Conservation (phyloP, 106 monocot genomes). For the Hemerocallis citrina region DNA sequence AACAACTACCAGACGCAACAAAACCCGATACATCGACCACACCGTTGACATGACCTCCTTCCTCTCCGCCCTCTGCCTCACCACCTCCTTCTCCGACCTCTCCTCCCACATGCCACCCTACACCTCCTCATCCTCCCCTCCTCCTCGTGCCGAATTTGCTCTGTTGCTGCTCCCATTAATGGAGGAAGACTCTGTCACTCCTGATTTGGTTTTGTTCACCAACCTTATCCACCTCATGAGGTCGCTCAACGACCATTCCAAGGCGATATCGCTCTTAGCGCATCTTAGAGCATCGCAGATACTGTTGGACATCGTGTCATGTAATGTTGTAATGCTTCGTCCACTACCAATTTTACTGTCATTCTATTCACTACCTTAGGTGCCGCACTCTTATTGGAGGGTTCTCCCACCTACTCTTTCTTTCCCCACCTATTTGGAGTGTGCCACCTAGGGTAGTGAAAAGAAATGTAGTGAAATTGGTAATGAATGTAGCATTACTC, state of each 20-base stretch:
- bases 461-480: too few relatives aligned
- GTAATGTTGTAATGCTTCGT: too few relatives aligned
- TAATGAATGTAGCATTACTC: too few relatives aligned
- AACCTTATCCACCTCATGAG: conserved; percentile 64
- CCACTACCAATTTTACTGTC: too few relatives aligned
- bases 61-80: conserved; percentile 31
- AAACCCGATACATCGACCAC: conserved; percentile 32
- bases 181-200: conserved; percentile 39
- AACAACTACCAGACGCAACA: neutral
- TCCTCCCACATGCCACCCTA: conserved; percentile 63
- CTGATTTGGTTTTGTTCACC: conserved; percentile 66
- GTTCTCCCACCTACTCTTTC: too few relatives aligned
- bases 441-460: too few relatives aligned
- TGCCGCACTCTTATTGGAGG: too few relatives aligned
- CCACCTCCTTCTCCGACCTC: conserved; percentile 46
- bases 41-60: conserved; percentile 57
- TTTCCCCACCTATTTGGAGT: too few relatives aligned
- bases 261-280: conserved; percentile 69
- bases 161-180: conserved; percentile 68
- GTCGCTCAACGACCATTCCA: conserved; percentile 56
- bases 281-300: conserved; percentile 36
- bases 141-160: conserved; percentile 44
- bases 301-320: conserved; percentile 62
- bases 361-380: too few relatives aligned
- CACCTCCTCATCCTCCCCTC: neutral